A percentile compares a stretch with the other conserved stretches of the same genome.
These are phyloP conservation scores for Abelmoschus esculentus DNA, from an alignment of 345 rosid genomes.

Conservation along the genomic window DNA sequence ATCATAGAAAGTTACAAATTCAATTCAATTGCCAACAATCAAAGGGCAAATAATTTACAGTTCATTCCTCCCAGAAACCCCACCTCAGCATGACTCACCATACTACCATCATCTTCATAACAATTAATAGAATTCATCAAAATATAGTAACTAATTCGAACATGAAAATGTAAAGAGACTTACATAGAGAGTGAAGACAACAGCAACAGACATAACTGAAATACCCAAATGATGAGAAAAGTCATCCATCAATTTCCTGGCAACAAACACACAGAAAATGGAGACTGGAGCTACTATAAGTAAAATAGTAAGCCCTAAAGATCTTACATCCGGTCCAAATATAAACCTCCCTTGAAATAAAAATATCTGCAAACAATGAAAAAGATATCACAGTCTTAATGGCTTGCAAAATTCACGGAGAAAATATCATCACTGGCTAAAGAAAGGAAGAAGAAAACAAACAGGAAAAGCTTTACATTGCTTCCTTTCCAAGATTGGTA, in stretches of 20 bases:
- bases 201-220: slow-evolving; percentile 50
- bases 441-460: too few relatives aligned
- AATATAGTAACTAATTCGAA: not conserved
- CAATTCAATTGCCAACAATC: too few relatives aligned
- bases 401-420: not conserved
- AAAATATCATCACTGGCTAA: not conserved
- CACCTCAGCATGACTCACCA: not conserved
- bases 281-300: slow-evolving; percentile 76
- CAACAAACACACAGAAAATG: slow-evolving; percentile 80
- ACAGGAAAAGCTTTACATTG: not conserved
- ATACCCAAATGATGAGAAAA: slow-evolving; percentile 70
- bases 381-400: not conserved
- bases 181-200: slow-evolving; percentile 63
- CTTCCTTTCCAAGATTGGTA: slow-evolving; percentile 4
- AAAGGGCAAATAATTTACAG: too few relatives aligned
- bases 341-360: slow-evolving; percentile 82
- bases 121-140: not conserved
- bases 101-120: not conserved
- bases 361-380: slow-evolving; percentile 56
- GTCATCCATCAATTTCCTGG: slow-evolving; percentile 67
- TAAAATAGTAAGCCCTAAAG: slow-evolving; percentile 64
- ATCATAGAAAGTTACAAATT: too few relatives aligned
- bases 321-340: slow-evolving; percentile 98
- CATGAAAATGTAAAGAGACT: slow-evolving; percentile 20
- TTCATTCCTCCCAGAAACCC: too few relatives aligned